Evolutionary conservation across 2,329 filamentous ascomycete genomes (phyloP).

Genomic region (Fusarium decemcellulare): DNA sequence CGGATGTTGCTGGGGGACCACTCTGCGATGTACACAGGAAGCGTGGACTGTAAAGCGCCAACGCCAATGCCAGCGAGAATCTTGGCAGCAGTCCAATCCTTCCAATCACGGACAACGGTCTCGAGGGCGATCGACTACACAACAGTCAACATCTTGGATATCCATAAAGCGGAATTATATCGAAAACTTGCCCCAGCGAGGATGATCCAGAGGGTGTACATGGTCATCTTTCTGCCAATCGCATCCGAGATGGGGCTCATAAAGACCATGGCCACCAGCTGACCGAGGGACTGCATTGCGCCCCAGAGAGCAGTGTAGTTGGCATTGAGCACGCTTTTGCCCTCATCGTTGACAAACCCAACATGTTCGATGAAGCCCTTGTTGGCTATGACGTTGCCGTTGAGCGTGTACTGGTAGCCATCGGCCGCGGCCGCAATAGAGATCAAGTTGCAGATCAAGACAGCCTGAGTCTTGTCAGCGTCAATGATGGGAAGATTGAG

Average conservation of each 20-base stretch:
- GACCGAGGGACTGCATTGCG: conserved; percentile 22
- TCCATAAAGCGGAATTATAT: not conserved
- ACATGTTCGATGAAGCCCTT: conserved; percentile 28
- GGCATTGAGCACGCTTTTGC: conserved; percentile 12
- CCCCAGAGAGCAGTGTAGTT: conserved; percentile 29
- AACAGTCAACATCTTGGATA: not conserved
- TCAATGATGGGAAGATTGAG: not conserved
- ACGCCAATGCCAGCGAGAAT: conserved; percentile 14
- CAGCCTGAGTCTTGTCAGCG: conserved; percentile 10
- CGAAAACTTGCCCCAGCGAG: not conserved
- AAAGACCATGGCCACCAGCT: conserved; percentile 20
- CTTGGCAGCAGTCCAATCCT: not conserved
- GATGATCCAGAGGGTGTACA: not conserved
- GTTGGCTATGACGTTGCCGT: conserved; percentile 29
- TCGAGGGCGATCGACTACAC: not conserved
- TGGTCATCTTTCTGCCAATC: conserved; percentile 17
- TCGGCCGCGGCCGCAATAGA: conserved; percentile 21
- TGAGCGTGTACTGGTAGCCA: conserved; percentile 25
- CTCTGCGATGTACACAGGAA: conserved; percentile 26
- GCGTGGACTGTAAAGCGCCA: conserved; percentile 18
- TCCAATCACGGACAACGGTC: not conserved
- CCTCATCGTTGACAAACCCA: conserved; percentile 10
- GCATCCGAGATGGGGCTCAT: conserved; percentile 18
- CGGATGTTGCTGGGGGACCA: conserved; percentile 28
- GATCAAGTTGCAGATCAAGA: conserved; percentile 24